Base-by-base conservation (phyloP, 495 filamentous ascomycete genomes). In the Talaromyces trachyspermus region DNA sequence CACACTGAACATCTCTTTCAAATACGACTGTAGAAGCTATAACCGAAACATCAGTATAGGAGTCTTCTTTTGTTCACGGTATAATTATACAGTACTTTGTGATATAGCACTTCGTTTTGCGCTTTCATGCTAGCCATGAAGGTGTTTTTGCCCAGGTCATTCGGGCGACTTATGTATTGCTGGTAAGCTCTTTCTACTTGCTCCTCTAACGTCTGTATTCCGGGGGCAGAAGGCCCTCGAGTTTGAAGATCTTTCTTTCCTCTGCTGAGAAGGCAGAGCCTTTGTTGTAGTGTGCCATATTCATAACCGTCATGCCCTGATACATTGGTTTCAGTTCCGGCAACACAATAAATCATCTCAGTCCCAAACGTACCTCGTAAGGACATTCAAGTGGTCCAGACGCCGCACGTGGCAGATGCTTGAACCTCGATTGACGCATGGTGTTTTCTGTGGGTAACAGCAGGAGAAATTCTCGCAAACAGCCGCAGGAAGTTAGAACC, bases 261-360 rank as follows among this genome's bases (percentile, higher is more conserved):
- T 84, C 61, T 0, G 63, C 49, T 0, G 87, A 72, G 54, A 89
- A 89, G 1, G 79, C 88, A 0, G 85, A 86, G 11, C 88, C 89
- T 64, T 90, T 92, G 67, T 94, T 94, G 69, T 86, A 86, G 50
- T 80, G n/a, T n/a, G n/a, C n/a, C n/a, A n/a, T n/a, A n/a, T n/a
- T n/a, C n/a, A n/a, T n/a, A n/a, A n/a, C n/a, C n/a, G n/a, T n/a
- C n/a, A n/a, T n/a, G n/a, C n/a, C n/a, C n/a, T n/a, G n/a, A n/a
- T n/a, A n/a, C n/a, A n/a, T n/a, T n/a, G n/a, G n/a, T n/a, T n/a
- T n/a, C n/a, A n/a, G n/a, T n/a, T n/a, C n/a, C n/a, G n/a, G n/a
- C n/a, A n/a, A n/a, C n/a, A n/a, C n/a, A n/a, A n/a, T n/a, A n/a
- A n/a, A n/a, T n/a, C n/a, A n/a, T n/a, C n/a, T n/a, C n/a, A n/a